phyloP scores from a whole-genome alignment of 2,329 filamentous ascomycete species.

The Ramularia collo-cygni region DNA sequence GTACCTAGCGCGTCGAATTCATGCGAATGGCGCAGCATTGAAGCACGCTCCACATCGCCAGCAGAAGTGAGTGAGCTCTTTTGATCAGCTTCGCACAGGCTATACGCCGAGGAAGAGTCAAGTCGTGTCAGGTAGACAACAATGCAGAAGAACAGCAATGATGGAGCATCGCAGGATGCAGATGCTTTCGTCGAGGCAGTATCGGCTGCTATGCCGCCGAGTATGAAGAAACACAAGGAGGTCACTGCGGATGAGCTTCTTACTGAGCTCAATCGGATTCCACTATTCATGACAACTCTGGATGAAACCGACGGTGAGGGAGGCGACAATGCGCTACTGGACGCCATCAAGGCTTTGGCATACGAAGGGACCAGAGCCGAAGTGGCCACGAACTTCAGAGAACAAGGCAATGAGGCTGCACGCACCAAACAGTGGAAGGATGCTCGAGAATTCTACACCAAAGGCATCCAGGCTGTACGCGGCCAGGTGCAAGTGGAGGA shows the following conservation, averaged over 20 bases:
- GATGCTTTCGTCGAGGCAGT: constrained; percentile 18
- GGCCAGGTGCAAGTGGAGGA: constrained; percentile 11
- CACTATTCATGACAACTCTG: constrained; percentile 93
- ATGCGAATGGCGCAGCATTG: no score
- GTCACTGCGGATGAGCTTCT: constrained; percentile 55
- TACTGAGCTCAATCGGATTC: constrained; percentile 61
- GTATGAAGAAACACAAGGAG: constrained; percentile 50
- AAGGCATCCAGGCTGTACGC: constrained; percentile 66
- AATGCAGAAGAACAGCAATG: background rate
- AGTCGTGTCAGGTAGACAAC: no score
- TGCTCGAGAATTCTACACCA: constrained; percentile 85
- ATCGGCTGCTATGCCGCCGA: constrained; percentile 48
- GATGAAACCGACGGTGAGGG: constrained; percentile 52
- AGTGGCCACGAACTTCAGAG: constrained; percentile 76
- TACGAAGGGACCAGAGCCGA: constrained; percentile 89
- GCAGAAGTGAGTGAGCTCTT: no score
- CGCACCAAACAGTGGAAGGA: constrained; percentile 66
- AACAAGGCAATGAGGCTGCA: constrained; percentile 88
- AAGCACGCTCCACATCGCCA: no score
- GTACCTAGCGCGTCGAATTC: no score
- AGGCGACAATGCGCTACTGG: constrained; percentile 71
- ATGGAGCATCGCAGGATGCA: constrained; percentile 4
- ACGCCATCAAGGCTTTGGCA: constrained; percentile 80
- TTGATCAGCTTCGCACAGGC: no score
- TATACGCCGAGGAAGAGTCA: no score